Base-by-base conservation (phyloP, 2,329 filamentous ascomycete genomes). In the Fusarium hostae region DNA sequence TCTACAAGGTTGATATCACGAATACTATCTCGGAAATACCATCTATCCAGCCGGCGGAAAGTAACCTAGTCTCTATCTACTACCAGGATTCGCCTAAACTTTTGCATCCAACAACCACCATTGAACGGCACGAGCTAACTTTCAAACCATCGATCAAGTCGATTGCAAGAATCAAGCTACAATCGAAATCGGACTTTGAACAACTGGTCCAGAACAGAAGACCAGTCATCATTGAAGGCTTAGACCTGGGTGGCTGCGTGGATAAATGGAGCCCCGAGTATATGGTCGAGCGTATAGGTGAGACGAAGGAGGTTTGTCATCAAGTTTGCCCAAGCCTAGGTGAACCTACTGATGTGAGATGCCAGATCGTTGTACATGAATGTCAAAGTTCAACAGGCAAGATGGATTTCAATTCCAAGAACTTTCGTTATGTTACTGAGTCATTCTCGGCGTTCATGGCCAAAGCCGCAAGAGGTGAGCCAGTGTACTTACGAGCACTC, bases 401-500 rank as follows among this genome's bases (percentile, higher is more conserved):
- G 48, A 94, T 97, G 91, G 91, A 93, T 73, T 97, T 97, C 77
- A 90, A 90, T 63, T 84, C 86, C 48, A 97, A 97, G 81, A 97
- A 97, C 79, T 97, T 97, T 78, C 82, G 84, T 40, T 97, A 97
- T 78, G 84, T 87, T 12, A 93, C 89, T 7, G 90, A 91, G 69
- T 77, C 83, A 5, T 94, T 97, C 73, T 87, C 85, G 2, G 81
- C 86, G 0, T 94, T 97, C 78, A 84, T 95, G 55, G 79, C 87
- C 37, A 86, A 87, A 55, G 87, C 90, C 22, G 80, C 86, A 24
- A 78, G 79, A 9, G 92, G 92, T 15, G 86, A 86, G 43, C 87
- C 86, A 66, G 82, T 94, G 39, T 97, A 97, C 78, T 84, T 97
- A n/a, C 91, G 94, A 30, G 90, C 93, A 5, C 84, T 97, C 5